Conservation (phyloP, 202 grass and related monocot species). For the Eragrostis tef region DNA sequence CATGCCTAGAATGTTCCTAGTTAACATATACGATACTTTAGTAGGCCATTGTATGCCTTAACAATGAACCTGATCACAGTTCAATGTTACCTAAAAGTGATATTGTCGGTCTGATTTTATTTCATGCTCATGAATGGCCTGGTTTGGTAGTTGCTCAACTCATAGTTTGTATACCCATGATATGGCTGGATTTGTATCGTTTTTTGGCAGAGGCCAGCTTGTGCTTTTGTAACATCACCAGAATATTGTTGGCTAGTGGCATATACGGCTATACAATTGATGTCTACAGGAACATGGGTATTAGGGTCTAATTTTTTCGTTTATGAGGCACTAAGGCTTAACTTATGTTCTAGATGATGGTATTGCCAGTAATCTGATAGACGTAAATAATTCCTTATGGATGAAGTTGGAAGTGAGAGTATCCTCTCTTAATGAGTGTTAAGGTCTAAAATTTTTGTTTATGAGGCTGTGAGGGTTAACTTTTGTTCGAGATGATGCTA, state of each 20-base stretch:
- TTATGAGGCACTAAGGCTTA: background rate
- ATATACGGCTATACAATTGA: background rate
- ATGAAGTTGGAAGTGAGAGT: background rate
- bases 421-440: background rate
- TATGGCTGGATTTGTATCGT: conserved; percentile 1
- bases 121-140: background rate
- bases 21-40: background rate
- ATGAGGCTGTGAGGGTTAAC: background rate
- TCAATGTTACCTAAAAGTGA: conserved; percentile 4
- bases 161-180: background rate
- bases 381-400: background rate
- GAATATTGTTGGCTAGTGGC: conserved; percentile 2
- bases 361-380: background rate
- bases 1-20: no score
- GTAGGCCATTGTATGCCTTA: background rate
- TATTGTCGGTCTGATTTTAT: conserved; percentile 16
- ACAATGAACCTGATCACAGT: background rate
- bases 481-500: background rate
- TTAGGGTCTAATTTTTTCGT: background rate
- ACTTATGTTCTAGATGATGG: background rate
- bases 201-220: background rate
- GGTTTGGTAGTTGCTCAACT: conserved; percentile 7
- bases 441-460: conserved; percentile 11
- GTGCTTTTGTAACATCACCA: background rate
- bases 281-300: background rate